Conservation (phyloP, 2,329 filamentous ascomycete genomes). For the Cercospora nicotianae region DNA sequence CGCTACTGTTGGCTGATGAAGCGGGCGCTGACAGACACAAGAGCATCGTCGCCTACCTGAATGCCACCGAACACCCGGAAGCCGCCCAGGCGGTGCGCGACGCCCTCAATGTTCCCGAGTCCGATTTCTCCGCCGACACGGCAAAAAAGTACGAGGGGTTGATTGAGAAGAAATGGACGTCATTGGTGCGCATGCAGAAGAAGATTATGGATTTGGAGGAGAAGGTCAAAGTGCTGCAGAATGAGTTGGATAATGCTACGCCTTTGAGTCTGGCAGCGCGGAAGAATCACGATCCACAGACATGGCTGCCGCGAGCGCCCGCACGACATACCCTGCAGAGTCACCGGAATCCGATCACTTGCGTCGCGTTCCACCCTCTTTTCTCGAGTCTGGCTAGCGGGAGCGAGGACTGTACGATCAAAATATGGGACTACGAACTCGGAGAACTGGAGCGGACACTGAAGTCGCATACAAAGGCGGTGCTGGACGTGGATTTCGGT, state of each 20-base stretch:
- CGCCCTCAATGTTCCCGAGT: constrained; percentile 70
- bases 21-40: constrained; percentile 67
- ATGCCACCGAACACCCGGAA: constrained; percentile 68
- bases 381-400: constrained; percentile 89
- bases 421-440: constrained; percentile 96
- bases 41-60: constrained; percentile 86
- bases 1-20: constrained; percentile 34
- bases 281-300: constrained; percentile 77
- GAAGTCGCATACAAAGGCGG: constrained; percentile 87
- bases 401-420: constrained; percentile 90
- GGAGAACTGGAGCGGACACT: constrained; percentile 87
- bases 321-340: constrained; percentile 80
- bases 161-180: constrained; percentile 98
- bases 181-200: constrained; percentile 89
- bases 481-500: constrained; percentile 86
- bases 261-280: constrained; percentile 70
- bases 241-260: constrained; percentile 80
- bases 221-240: constrained; percentile 69
- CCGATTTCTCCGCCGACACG: constrained; percentile 72
- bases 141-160: constrained; percentile 92
- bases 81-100: constrained; percentile 71
- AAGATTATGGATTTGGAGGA: constrained; percentile 97
- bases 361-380: constrained; percentile 87
- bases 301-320: constrained; percentile 83
- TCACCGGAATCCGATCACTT: constrained; percentile 77